Evolutionary conservation across 2,329 filamentous ascomycete species (phyloP), one percentile per base, ranked within the genome.

Genomic region (Penicillium sp.): DNA sequence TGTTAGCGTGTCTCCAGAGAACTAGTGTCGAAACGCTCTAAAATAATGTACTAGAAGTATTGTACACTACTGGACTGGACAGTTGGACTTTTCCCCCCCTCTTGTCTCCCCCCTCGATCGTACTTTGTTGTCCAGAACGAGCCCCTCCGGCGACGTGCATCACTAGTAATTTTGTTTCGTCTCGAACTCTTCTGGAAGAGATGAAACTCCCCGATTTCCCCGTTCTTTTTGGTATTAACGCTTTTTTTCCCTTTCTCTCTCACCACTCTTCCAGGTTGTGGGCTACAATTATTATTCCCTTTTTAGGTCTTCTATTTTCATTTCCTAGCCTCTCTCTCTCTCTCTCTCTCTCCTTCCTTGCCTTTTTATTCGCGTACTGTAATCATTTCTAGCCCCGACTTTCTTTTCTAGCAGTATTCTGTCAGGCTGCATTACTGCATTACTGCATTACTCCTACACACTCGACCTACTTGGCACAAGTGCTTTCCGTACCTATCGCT

Each of bases 101-200:
- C 13, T n/a, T n/a, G n/a, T n/a, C n/a, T 4, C 50, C 51, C 60
- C 60, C 60, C 56, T 62, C 56, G 56, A 56, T 59, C 44, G 58
- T 58, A 62, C 56, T 65, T 61, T 51, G 35, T 40, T 37, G 50
- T 37, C 22, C 30, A 38, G 37, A 40, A 54, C 53, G 53, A 56
- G 53, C 38, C 40, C 54, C 54, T 33, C 54, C 22, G 54, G 54
- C 54, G 54, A 57, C 54, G 54, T 57, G 54, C 42, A 38, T 57
- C 12, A 57, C 61, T 61, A 57, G 61, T 64, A 64, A 62, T 62
- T 68, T 66, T 65, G 58, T 62, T 59, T 57, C 54, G 55, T 56
- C 45, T 57, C 54, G 57, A 60, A 67, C 51, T 60, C 61, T 68
- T 68, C 64, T 67, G 61, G 62, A 70, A 68, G 58, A 64, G 35